Base-by-base conservation (phyloP, 495 filamentous ascomycete genomes). In the Aspergillus panamensis region DNA sequence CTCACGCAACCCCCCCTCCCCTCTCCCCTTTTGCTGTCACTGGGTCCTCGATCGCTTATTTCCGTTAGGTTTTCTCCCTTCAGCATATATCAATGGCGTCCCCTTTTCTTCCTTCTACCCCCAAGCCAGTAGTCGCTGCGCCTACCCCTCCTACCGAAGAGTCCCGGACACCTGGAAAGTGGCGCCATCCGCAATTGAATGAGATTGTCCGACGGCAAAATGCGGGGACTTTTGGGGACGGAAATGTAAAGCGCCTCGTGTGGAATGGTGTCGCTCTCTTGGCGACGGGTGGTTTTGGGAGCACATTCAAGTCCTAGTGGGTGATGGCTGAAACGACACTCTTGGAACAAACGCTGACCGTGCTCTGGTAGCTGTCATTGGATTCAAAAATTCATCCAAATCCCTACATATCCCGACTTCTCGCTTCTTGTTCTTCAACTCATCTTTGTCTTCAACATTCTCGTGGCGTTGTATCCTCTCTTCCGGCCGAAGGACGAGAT, bases 181-280 rank as follows among this genome's bases (percentile, higher is more conserved):
- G 92, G 92, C 82, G 83, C 59, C 92, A 97, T 71, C 92, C 92
- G 5, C 82, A 84, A 30, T 74, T 96, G 48, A 76, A 87, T 60
- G 90, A 95, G 68, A 88, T 97, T 61, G 80, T 84, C 13, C 80
- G 79, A 51, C 84, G 92, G 30, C 88, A 89, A 56, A 83, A 85
- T 71, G 85, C 84, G 17, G 79, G 84, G 8, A 86, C 77, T 43
- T 96, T 97, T 68, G 82, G 82, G 19, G 83, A 90, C 48, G 79
- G 77, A 51, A 90, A 92, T 58, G 65, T 92, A 16, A 78, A 74
- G 48, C 81, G 75, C 37, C 79, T 96, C 17, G 53, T 80, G 25
- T 85, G 84, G 70, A 95, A 94, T 69, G 69, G 73, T 3, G 68
- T 61, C 12, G 76, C 84, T 20, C 64, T 96, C 6, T 43, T 82